Base-by-base conservation (phyloP, 768 basidiomycete genomes). In the Tephrocybe sp. region DNA sequence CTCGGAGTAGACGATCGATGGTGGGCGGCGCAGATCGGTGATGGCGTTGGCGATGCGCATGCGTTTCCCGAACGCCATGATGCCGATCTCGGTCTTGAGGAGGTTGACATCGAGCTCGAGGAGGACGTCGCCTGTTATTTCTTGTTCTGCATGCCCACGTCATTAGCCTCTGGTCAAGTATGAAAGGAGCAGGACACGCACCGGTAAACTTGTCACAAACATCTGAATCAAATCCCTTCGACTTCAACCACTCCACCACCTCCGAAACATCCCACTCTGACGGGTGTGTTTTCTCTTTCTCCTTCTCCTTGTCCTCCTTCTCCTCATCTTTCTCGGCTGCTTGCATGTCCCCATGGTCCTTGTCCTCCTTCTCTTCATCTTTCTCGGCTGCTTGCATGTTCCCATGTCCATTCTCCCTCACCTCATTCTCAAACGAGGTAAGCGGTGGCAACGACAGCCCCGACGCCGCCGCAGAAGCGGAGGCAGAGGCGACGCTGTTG, bases 41-140 rank as follows among this genome's bases (percentile, higher is more conserved):
- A 99, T 97, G 21, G 93, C 93, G 58, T 96, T 94, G 21, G 90
- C 86, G 50, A 99, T 94, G 49, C 92, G 85, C 67, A 92, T 79
- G 15, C 97, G 90, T 65, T 97, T 97, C 11, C 97, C 97, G 59
- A 96, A 97, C 3, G 93, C 93, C 62, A 79, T 74, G 57, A 99
- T 93, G 20, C 94, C 97, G 47, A 99, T 87, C 72, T 98, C 95
- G 9, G 73, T 77, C 72, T 98, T 98, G 60, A 99, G 85, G 14
- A 97, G 77, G 62, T 87, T 88, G 48, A 86, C 83, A 56, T 98
- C 93, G 53, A 98, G 87, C 62, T 97, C 96, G 49, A 98, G 84
- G 6, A 99, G 81, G 26, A 98, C 91, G 60, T 99, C 97, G 17
- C 97, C 97, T 0, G 94, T 91, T 48, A 99, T 98, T 73, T 99